Conservation (phyloP, 345 rosid genomes). For the Turnera subulata region DNA sequence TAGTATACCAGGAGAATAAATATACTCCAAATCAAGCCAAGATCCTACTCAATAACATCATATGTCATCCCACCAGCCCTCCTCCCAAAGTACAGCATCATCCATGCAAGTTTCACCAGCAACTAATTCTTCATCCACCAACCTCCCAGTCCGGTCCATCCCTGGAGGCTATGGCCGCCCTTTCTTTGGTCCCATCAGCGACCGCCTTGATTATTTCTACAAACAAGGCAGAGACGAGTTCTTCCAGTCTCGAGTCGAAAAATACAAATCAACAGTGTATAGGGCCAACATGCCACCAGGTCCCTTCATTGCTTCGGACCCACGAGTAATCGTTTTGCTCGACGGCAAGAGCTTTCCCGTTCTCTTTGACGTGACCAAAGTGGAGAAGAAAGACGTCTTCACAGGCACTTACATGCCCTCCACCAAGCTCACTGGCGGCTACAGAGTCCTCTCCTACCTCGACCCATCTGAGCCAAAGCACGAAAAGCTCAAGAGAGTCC, state of each 20-base stretch:
- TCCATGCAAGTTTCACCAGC: too few relatives aligned
- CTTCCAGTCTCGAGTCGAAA: conserved; percentile 20
- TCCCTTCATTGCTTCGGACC: conserved; percentile 33
- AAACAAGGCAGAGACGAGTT: conserved; percentile 36
- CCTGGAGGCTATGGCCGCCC: conserved; percentile 40
- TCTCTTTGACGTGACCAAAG: conserved; percentile 41
- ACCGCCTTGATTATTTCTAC: conserved; percentile 50
- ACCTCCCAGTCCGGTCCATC: background rate
- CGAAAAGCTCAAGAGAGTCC: conserved; percentile 22
- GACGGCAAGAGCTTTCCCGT: conserved; percentile 38
- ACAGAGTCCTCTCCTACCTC: conserved; percentile 36
- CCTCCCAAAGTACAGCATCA: too few relatives aligned
- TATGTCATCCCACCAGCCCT: too few relatives aligned
- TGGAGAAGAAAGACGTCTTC: conserved; percentile 36
- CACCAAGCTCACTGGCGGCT: conserved; percentile 34
- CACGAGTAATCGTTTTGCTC: conserved; percentile 32
- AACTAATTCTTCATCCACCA: too few relatives aligned
- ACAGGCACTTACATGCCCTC: conserved; percentile 44
- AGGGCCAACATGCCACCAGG: conserved; percentile 52
- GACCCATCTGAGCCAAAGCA: conserved; percentile 44
- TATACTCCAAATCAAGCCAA: too few relatives aligned
- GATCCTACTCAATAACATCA: too few relatives aligned
- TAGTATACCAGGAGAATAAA: too few relatives aligned
- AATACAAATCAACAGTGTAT: conserved; percentile 34
- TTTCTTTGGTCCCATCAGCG: conserved; percentile 33